These are phyloP conservation scores for Leucocoprinus birnbaumii DNA, from an alignment of 768 basidiomycete species.

Conservation along the genomic window DNA sequence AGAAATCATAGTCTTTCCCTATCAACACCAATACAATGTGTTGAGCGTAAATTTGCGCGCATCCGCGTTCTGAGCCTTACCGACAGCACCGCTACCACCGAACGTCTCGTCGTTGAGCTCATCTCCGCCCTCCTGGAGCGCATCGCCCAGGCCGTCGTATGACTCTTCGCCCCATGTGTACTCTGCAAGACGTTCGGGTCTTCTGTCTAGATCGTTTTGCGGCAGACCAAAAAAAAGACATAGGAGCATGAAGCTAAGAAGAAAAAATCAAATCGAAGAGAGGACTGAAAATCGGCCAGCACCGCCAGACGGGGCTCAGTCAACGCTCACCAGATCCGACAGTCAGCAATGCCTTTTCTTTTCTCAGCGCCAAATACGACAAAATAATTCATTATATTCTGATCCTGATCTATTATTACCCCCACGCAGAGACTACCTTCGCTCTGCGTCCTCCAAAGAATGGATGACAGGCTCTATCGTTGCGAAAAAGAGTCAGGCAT, in stretches of 20 bases:
- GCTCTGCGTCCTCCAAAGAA: too few relatives aligned
- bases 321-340: background rate
- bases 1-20: conserved; percentile 95
- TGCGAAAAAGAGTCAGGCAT: too few relatives aligned
- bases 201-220: conserved; percentile 57
- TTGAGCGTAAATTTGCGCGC: background rate
- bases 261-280: too few relatives aligned
- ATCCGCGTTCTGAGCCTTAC: conserved; percentile 41
- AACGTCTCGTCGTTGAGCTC: conserved; percentile 98
- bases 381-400: background rate
- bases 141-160: conserved; percentile 87
- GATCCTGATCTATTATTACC: too few relatives aligned
- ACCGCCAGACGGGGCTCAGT: conserved; percentile 2
- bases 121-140: conserved; percentile 85
- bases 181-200: conserved; percentile 78
- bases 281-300: background rate
- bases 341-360: background rate
- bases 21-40: conserved; percentile 15
- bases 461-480: too few relatives aligned
- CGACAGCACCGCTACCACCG: conserved; percentile 65
- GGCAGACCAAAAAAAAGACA: conserved; percentile 89
- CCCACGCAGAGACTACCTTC: too few relatives aligned
- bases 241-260: conserved; percentile 31
- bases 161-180: conserved; percentile 92
- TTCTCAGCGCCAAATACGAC: conserved; percentile 12